These are phyloP conservation scores for Pleurotus salmoneostramineus DNA, from an alignment of 768 basidiomycete species.

Conservation along the genomic window DNA sequence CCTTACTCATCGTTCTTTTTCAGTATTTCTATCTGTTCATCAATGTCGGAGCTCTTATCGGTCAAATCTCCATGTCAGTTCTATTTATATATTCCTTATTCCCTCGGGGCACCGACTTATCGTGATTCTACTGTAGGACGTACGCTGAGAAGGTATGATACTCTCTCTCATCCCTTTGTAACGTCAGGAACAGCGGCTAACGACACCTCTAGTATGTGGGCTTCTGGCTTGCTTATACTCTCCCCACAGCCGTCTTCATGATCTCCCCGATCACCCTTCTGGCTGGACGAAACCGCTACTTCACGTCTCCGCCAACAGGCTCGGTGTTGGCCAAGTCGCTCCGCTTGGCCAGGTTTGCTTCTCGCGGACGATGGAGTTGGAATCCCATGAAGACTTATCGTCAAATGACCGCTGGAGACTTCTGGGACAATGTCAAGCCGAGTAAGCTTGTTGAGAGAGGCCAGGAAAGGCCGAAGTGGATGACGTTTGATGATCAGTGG, in stretches of 20 bases:
- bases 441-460: constrained; percentile 35
- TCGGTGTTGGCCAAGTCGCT: constrained; percentile 53
- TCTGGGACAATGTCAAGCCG: constrained; percentile 75
- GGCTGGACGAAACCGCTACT: constrained; percentile 51
- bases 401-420: constrained; percentile 53
- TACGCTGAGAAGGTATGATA: constrained; percentile 54
- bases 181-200: too few relatives aligned
- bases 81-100: neutral
- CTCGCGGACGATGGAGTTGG: constrained; percentile 47
- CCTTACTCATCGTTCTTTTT: neutral
- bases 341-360: constrained; percentile 43
- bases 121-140: constrained; percentile 21
- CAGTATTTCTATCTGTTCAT: constrained; percentile 71
- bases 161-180: neutral
- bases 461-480: constrained; percentile 55
- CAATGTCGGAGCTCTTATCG: constrained; percentile 67
- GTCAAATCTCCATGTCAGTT: constrained; percentile 55
- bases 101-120: neutral
- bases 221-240: constrained; percentile 61
- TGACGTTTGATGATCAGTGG: constrained; percentile 77
- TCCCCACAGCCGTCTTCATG: constrained; percentile 61
- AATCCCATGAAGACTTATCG: constrained; percentile 47
- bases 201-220: constrained; percentile 45
- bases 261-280: constrained; percentile 59
- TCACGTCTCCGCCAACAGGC: constrained; percentile 56